Evolutionary conservation across 176 grass and related monocot genomes (phyloP).

Genomic region (Triticum timopheevii): DNA sequence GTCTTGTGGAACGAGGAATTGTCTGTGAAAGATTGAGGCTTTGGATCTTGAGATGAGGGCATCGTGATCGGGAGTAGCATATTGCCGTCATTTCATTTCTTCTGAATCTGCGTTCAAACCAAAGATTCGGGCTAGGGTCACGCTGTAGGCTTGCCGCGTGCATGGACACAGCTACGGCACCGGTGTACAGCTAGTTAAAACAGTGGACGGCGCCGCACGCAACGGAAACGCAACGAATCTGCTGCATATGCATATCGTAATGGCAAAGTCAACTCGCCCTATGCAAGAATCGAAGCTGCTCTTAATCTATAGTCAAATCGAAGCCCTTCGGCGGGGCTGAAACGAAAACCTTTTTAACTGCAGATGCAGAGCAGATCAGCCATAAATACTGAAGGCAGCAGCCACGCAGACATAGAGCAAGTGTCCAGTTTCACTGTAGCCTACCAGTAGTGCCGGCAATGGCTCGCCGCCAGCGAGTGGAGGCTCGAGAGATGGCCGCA

Average conservation of each 20-base stretch:
- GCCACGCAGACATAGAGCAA: neutral
- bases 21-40: too few species aligned
- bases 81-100: neutral
- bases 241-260: neutral
- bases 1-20: too few species aligned
- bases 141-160: neutral
- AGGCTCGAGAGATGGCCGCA: neutral
- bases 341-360: too few species aligned
- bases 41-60: too few species aligned
- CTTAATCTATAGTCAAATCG: neutral
- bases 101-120: neutral
- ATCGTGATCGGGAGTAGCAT: too few species aligned
- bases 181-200: neutral
- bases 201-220: constrained; percentile 13
- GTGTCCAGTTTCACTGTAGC: neutral
- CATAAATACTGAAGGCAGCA: neutral
- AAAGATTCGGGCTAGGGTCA: neutral
- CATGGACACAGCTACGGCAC: neutral
- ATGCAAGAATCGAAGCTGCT: constrained; percentile 12
- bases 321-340: too few species aligned
- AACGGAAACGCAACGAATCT: constrained; percentile 8
- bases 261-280: constrained; percentile 12
- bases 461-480: neutral
- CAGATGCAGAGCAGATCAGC: neutral
- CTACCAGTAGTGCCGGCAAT: neutral